These are phyloP conservation scores for Nemania sp. DNA, from an alignment of 2,329 filamentous ascomycete genomes.

Conservation along the genomic window DNA sequence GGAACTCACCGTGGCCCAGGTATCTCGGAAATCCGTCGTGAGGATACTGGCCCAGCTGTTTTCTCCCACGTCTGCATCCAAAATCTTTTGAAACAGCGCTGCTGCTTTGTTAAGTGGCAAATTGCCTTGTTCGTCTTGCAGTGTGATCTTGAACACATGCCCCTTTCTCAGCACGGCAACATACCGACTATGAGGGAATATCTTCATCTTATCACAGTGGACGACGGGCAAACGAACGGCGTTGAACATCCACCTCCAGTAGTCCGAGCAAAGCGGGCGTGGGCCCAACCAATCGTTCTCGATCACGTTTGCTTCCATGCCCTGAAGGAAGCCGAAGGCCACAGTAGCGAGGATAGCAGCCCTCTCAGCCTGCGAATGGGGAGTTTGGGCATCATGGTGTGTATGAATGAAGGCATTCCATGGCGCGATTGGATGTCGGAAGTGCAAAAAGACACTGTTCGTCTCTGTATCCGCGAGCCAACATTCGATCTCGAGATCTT, in stretches of 20 bases:
- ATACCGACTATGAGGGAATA: slow-evolving; percentile 12
- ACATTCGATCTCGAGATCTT: slow-evolving; percentile 8
- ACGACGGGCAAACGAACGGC: slow-evolving; percentile 3
- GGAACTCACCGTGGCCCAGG: slow-evolving; percentile 7
- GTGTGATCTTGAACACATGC: slow-evolving; percentile 15
- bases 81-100: slow-evolving; percentile 15
- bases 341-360: slow-evolving; percentile 9
- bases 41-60: slow-evolving; percentile 5
- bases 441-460: slow-evolving; percentile 15
- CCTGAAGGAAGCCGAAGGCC: slow-evolving; percentile 6
- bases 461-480: slow-evolving; percentile 13
- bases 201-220: slow-evolving; percentile 12
- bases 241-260: slow-evolving; percentile 21
- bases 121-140: slow-evolving; percentile 2
- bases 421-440: slow-evolving; percentile 13
- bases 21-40: slow-evolving; percentile 13
- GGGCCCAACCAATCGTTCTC: slow-evolving; percentile 10
- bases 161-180: slow-evolving; percentile 15
- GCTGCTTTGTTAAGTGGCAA: slow-evolving; percentile 4
- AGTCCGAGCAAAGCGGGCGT: slow-evolving; percentile 12
- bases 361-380: slow-evolving; percentile 18
- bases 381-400: slow-evolving; percentile 5
- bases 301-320: slow-evolving; percentile 14
- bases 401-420: slow-evolving; percentile 13
- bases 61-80: slow-evolving; percentile 1